Conservation (phyloP, 2,329 filamentous ascomycete genomes). For the Penicillium thymicola region DNA sequence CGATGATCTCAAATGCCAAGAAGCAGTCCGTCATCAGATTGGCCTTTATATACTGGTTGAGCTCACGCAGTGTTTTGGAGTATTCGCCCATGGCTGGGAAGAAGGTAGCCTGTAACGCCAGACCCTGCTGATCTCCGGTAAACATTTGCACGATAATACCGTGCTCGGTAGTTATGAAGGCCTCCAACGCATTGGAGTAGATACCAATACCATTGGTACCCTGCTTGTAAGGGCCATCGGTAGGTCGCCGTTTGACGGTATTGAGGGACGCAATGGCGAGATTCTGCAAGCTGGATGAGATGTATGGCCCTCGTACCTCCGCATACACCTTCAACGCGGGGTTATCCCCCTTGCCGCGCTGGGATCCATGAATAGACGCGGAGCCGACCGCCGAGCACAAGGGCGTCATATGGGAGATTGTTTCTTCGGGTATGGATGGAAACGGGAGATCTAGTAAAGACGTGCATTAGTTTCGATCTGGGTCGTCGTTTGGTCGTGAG, state of each 20-base stretch:
- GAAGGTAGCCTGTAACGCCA: conserved; percentile 75
- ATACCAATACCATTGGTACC: conserved; percentile 89
- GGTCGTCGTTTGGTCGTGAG: too few relatives aligned
- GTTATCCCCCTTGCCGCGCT: conserved; percentile 57
- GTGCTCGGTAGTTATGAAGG: conserved; percentile 82
- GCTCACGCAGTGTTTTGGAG: conserved; percentile 76
- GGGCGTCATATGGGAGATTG: conserved; percentile 70
- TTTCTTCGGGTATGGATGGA: conserved; percentile 73
- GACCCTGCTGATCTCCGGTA: conserved; percentile 76
- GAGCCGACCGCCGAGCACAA: conserved; percentile 73
- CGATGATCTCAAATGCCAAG: conserved; percentile 90
- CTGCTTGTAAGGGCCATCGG: conserved; percentile 78
- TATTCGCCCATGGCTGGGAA: conserved; percentile 76
- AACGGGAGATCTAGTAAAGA: conserved; percentile 61
- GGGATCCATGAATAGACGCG: conserved; percentile 53
- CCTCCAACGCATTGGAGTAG: conserved; percentile 84
- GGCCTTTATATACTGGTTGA: conserved; percentile 83
- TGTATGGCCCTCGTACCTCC: conserved; percentile 79
- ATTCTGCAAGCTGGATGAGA: conserved; percentile 78
- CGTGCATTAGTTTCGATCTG: conserved; percentile 4
- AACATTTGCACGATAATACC: conserved; percentile 89
- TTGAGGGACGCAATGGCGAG: conserved; percentile 82
- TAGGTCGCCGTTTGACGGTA: conserved; percentile 70
- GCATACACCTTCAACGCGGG: conserved; percentile 79
- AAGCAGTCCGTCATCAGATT: conserved; percentile 91